Conservation (phyloP, 106 monocot species). For the Apostasia ramifera region DNA sequence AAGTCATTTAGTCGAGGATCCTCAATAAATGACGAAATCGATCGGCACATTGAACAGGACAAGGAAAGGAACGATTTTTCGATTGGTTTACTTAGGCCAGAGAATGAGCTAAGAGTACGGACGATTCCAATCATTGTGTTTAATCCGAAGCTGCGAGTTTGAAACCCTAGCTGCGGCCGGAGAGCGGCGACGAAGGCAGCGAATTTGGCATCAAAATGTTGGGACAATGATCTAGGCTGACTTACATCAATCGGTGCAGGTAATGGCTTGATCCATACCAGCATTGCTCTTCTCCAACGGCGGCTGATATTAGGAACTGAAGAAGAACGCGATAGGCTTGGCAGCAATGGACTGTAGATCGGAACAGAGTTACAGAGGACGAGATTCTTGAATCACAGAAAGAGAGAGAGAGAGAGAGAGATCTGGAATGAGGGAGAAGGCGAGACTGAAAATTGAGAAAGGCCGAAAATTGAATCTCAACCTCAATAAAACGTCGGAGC, state of each 20-base stretch:
- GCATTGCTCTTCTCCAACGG: too few relatives aligned
- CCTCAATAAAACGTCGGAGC: too few relatives aligned
- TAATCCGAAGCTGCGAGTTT: too few relatives aligned
- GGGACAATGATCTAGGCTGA: background rate
- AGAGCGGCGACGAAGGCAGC: background rate
- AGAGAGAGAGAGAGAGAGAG: too few relatives aligned
- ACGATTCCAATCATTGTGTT: background rate
- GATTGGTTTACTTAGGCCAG: background rate
- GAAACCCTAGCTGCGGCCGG: background rate
- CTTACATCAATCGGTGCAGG: background rate
- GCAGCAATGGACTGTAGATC: too few relatives aligned
- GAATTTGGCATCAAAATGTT: background rate
- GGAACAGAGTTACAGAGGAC: too few relatives aligned
- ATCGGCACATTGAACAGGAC: background rate
- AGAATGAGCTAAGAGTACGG: background rate
- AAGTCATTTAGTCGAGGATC: constrained; percentile 45
- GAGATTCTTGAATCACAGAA: too few relatives aligned
- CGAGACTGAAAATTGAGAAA: too few relatives aligned
- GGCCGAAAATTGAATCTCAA: too few relatives aligned
- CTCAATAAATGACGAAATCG: constrained; percentile 20
- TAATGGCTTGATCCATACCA: background rate
- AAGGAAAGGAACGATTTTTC: background rate
- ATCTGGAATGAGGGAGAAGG: too few relatives aligned
- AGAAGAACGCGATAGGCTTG: too few relatives aligned
- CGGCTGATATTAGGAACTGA: too few relatives aligned